These are phyloP conservation scores for Nakaseomyces sp. DNA, from an alignment of 1,139 yeast species.

Conservation along the genomic window DNA sequence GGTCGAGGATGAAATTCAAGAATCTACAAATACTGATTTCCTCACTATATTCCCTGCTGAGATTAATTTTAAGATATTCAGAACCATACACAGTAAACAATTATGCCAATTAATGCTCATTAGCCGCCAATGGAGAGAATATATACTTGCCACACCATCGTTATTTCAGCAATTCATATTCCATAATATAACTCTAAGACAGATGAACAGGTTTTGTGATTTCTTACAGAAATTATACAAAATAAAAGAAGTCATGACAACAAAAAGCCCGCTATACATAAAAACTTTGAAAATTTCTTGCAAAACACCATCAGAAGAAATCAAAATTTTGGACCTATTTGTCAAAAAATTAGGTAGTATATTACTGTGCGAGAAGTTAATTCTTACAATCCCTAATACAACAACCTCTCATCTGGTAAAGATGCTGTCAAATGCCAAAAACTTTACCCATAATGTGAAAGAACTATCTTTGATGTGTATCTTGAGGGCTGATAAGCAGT, in stretches of 20 bases:
- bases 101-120: constrained; percentile 16
- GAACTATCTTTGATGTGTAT: constrained; percentile 19
- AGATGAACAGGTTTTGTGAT: constrained; percentile 11
- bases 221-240: constrained; percentile 12
- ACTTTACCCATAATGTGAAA: constrained; percentile 7
- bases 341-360: constrained; percentile 11
- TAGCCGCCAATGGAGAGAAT: constrained; percentile 20
- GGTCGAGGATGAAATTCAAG: neutral
- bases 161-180: constrained; percentile 18
- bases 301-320: constrained; percentile 19
- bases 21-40: constrained; percentile 14
- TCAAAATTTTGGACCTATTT: constrained; percentile 14
- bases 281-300: constrained; percentile 14
- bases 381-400: constrained; percentile 20
- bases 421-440: constrained; percentile 8
- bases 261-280: neutral
- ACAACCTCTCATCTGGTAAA: constrained; percentile 13
- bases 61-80: constrained; percentile 17
- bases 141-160: constrained; percentile 14
- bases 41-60: constrained; percentile 22
- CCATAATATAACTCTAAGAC: neutral
- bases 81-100: constrained; percentile 17
- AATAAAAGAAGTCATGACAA: neutral
- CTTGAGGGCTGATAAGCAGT: constrained; percentile 18
- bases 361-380: constrained; percentile 11